phyloP scores from a whole-genome alignment of 805 yeast genomes.

The Candida fluviatilis region DNA sequence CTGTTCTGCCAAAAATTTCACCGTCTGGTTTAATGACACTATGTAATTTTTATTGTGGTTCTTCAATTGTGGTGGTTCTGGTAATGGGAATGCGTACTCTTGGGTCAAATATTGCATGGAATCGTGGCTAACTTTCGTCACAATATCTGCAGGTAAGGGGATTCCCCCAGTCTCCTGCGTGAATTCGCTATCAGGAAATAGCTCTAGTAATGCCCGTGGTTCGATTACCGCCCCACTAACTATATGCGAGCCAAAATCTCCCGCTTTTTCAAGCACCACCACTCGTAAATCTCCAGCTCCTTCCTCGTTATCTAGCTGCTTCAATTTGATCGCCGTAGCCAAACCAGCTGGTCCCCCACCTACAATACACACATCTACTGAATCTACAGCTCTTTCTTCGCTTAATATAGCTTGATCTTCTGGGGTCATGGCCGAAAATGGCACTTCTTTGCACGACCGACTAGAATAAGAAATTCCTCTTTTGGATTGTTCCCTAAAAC shows the following conservation, averaged over 20 bases:
- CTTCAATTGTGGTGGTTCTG: constrained; percentile 89
- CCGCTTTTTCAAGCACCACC: constrained; percentile 86
- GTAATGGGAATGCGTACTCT: constrained; percentile 62
- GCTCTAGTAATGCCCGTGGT: constrained; percentile 81
- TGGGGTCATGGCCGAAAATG: constrained; percentile 10
- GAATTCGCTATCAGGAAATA: constrained; percentile 66
- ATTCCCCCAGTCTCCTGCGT: constrained; percentile 52
- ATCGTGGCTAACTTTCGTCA: constrained; percentile 72
- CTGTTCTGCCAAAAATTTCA: constrained; percentile 73
- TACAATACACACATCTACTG: constrained; percentile 90
- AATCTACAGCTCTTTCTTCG: constrained; percentile 75
- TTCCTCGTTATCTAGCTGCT: constrained; percentile 70
- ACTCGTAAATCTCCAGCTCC: constrained; percentile 73
- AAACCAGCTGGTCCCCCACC: constrained; percentile 99
- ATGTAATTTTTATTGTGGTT: constrained; percentile 81
- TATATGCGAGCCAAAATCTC: constrained; percentile 89
- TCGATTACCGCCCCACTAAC: constrained; percentile 94
- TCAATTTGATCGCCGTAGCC: constrained; percentile 85
- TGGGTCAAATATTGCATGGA: constrained; percentile 67
- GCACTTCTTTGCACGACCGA: background rate
- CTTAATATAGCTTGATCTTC: constrained; percentile 46
- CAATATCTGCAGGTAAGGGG: constrained; percentile 74
- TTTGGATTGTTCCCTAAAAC: too few species aligned
- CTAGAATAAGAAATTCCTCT: too few species aligned
- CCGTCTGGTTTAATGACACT: constrained; percentile 77